Percentiles rank a stretch among this genome's conserved stretches.
phyloP scores from a whole-genome alignment of 1,284 basidiomycete species.

The Sphaerobolus stellatus region DNA sequence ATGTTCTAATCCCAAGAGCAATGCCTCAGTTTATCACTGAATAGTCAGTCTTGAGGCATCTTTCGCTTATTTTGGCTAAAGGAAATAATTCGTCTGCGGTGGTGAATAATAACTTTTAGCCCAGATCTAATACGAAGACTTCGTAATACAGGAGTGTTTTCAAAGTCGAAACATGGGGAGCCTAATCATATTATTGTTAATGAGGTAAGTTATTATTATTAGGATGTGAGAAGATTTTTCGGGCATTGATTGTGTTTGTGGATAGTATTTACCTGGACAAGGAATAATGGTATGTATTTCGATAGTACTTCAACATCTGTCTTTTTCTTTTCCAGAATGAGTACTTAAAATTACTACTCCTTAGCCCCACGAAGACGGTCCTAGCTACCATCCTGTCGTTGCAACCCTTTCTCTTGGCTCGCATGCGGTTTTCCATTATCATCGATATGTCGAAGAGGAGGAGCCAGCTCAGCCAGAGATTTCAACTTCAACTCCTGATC shows the following conservation, averaged over 20 bases:
- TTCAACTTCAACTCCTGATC: neutral
- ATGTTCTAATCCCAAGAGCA: slow-evolving; percentile 57
- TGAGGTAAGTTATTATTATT: slow-evolving; percentile 47
- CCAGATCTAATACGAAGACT: slow-evolving; percentile 78
- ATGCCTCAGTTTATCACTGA: slow-evolving; percentile 64
- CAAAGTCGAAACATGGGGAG: slow-evolving; percentile 54
- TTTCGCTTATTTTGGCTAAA: slow-evolving; percentile 1
- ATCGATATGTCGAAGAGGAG: slow-evolving; percentile 51
- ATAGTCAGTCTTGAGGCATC: slow-evolving; percentile 43
- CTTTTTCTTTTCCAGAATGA: slow-evolving; percentile 15
- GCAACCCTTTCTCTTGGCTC: slow-evolving; percentile 87
- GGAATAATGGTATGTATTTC: slow-evolving; percentile 76
- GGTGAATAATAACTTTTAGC: slow-evolving; percentile 37
- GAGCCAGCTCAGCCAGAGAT: slow-evolving; percentile 20
- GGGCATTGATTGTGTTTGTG: slow-evolving; percentile 17
- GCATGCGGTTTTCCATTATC: slow-evolving; percentile 84
- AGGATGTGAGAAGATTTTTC: slow-evolving; percentile 8
- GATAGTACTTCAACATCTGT: neutral
- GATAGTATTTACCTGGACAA: slow-evolving; percentile 81
- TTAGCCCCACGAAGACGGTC: slow-evolving; percentile 92
- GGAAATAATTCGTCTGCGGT: neutral
- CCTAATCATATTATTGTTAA: slow-evolving; percentile 90
- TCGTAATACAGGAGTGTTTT: slow-evolving; percentile 58
- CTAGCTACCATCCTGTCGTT: slow-evolving; percentile 84
- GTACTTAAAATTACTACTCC: neutral